phyloP scores from a whole-genome alignment of 495 filamentous ascomycete genomes.

The Viridothelium virens region DNA sequence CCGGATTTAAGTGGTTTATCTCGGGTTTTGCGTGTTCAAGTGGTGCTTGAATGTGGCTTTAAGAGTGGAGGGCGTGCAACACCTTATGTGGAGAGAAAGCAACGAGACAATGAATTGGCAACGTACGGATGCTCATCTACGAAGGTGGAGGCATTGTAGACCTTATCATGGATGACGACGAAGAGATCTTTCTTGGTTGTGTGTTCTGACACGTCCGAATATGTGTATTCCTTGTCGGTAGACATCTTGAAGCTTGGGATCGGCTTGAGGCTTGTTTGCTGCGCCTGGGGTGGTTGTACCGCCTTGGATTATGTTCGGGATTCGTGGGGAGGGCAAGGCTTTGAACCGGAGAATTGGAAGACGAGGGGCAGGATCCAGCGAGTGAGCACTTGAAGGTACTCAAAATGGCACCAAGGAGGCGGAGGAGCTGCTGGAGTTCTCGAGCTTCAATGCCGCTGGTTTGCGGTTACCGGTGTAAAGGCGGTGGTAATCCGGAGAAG shows the following conservation, averaged over 20 bases:
- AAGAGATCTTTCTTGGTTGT: constrained; percentile 93
- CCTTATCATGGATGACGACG: constrained; percentile 89
- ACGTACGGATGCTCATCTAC: constrained; percentile 99
- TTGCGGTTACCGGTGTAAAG: not conserved
- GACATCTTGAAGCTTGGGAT: constrained; percentile 13
- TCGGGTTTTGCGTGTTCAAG: no score
- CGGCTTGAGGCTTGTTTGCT: not conserved
- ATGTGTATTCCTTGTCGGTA: constrained; percentile 62
- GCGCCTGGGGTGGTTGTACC: no score
- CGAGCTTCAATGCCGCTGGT: not conserved
- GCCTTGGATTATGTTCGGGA: not conserved
- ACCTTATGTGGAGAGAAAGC: no score
- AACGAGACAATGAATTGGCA: no score
- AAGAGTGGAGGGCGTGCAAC: no score
- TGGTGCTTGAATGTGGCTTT: no score
- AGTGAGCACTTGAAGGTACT: no score
- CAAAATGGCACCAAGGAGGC: no score
- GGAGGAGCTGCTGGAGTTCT: not conserved
- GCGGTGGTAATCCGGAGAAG: not conserved
- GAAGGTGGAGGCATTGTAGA: constrained; percentile 84
- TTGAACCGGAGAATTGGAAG: not conserved
- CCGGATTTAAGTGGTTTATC: no score
- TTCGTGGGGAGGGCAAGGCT: not conserved
- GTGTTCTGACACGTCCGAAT: constrained; percentile 77
- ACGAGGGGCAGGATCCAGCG: not conserved